These are phyloP conservation scores for Globisporangium radiosum DNA, from an alignment of 352 stramenopile species.

Conservation along the genomic window DNA sequence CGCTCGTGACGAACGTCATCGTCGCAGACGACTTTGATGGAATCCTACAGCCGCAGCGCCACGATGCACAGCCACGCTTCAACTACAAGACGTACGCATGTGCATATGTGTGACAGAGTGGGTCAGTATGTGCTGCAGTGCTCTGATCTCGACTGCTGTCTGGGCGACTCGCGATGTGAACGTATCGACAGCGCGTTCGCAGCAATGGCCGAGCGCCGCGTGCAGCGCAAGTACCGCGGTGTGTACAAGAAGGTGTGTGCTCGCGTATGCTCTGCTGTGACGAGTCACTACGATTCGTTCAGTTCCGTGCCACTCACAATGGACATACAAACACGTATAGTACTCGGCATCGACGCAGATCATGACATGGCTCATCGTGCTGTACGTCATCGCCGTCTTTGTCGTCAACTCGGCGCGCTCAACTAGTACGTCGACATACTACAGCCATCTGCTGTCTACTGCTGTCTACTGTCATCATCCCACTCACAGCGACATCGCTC, in stretches of 20 bases:
- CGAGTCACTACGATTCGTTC: background rate
- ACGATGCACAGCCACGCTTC: background rate
- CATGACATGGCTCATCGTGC: slow-evolving; percentile 43
- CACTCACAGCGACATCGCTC: background rate
- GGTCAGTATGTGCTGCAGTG: too few species aligned
- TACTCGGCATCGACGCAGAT: slow-evolving; percentile 47
- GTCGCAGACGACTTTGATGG: too few species aligned
- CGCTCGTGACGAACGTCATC: background rate
- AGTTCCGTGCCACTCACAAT: background rate
- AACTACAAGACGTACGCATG: slow-evolving; percentile 7
- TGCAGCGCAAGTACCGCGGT: slow-evolving; percentile 46
- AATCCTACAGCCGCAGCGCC: background rate
- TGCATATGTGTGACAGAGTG: too few species aligned
- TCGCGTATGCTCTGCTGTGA: background rate
- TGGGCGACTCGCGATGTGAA: background rate
- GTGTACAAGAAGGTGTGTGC: slow-evolving; percentile 41
- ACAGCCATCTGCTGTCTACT: background rate
- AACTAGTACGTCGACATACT: slow-evolving; percentile 7
- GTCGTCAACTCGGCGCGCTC: slow-evolving; percentile 16
- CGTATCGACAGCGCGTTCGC: slow-evolving; percentile 24
- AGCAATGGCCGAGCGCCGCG: slow-evolving; percentile 46
- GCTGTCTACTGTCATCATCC: background rate
- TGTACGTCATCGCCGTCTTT: slow-evolving; percentile 50
- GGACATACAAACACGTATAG: slow-evolving; percentile 1
- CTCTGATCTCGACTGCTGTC: background rate